Evolutionary conservation across 2,329 filamentous ascomycete species (phyloP).

Genomic region (Plectosphaerella plurivora): DNA sequence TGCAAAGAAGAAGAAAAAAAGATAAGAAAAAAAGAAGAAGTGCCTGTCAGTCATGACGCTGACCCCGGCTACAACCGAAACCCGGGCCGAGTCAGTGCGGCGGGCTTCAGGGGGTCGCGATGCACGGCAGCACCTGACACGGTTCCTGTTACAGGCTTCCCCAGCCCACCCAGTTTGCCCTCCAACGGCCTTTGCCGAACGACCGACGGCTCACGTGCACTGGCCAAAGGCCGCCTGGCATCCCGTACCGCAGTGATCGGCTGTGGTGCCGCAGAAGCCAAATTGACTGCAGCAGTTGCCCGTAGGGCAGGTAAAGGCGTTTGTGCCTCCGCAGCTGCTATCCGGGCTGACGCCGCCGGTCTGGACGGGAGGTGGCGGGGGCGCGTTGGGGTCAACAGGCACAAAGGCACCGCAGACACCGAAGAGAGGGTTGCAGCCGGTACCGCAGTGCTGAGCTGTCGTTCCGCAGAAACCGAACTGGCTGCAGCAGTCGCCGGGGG

Average conservation of each 20-base stretch:
- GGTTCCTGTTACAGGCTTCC: too few species aligned
- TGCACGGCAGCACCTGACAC: too few species aligned
- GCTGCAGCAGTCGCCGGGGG: slow-evolving; percentile 12
- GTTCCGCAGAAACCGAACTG: slow-evolving; percentile 14
- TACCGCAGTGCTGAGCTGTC: slow-evolving; percentile 11
- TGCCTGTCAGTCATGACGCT: too few species aligned
- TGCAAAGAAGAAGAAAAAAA: too few species aligned
- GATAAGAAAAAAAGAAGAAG: too few species aligned
- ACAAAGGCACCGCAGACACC: slow-evolving; percentile 11
- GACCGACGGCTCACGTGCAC: background rate
- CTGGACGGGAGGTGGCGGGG: background rate
- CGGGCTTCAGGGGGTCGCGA: too few species aligned
- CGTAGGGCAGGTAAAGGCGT: slow-evolving; percentile 4
- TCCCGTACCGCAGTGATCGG: slow-evolving; percentile 13
- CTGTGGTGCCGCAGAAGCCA: slow-evolving; percentile 13
- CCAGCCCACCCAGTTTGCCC: too few species aligned
- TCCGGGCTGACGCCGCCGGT: slow-evolving; percentile 9
- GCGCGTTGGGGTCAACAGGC: slow-evolving; percentile 1
- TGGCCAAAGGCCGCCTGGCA: slow-evolving; percentile 9
- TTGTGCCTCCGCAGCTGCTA: slow-evolving; percentile 6
- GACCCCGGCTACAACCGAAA: too few species aligned
- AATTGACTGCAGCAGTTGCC: slow-evolving; percentile 14
- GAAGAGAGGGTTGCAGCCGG: slow-evolving; percentile 13
- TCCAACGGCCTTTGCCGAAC: too few species aligned
- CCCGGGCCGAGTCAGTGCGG: too few species aligned